Evolutionary conservation across 352 stramenopile genomes (phyloP).

Genomic region (Phytopythium kandeliae): DNA sequence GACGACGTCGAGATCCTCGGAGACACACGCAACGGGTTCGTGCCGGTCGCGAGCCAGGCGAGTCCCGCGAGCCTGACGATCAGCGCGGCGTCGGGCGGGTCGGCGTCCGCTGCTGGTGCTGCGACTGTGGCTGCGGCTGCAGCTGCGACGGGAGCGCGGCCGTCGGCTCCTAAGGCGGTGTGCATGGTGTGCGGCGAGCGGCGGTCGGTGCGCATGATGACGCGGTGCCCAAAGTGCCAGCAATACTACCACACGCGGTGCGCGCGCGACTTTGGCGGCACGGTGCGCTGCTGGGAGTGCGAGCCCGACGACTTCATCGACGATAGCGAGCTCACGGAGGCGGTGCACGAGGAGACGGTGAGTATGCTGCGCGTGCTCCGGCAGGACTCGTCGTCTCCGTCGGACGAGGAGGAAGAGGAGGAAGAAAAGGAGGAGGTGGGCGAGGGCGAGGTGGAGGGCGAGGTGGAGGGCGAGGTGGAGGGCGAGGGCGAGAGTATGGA

Average conservation of each 20-base stretch:
- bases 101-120: too few relatives aligned
- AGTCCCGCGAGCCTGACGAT: conserved; percentile 1
- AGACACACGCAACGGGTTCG: neutral
- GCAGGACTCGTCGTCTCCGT: conserved; percentile 11
- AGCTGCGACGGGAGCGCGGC: neutral
- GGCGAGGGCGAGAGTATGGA: neutral
- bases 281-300: conserved; percentile 70
- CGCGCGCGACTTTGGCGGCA: conserved; percentile 63
- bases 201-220: conserved; percentile 23
- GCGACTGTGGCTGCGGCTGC: neutral
- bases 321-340: conserved; percentile 61
- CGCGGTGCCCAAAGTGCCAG: conserved; percentile 36
- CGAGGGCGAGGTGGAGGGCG: neutral
- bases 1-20: conserved; percentile 17
- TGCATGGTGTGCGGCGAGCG: conserved; percentile 60
- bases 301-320: conserved; percentile 71
- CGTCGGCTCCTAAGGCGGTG: conserved; percentile 5
- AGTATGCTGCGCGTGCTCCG: conserved; percentile 42
- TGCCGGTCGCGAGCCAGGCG: neutral
- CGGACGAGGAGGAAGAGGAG: conserved; percentile 5
- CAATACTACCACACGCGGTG: conserved; percentile 75
- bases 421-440: conserved; percentile 7
- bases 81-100: too few relatives aligned
- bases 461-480: conserved; percentile 2
- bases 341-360: conserved; percentile 33